Base-by-base conservation (phyloP, 345 rosid species). In the Carallia pectinifolia region DNA sequence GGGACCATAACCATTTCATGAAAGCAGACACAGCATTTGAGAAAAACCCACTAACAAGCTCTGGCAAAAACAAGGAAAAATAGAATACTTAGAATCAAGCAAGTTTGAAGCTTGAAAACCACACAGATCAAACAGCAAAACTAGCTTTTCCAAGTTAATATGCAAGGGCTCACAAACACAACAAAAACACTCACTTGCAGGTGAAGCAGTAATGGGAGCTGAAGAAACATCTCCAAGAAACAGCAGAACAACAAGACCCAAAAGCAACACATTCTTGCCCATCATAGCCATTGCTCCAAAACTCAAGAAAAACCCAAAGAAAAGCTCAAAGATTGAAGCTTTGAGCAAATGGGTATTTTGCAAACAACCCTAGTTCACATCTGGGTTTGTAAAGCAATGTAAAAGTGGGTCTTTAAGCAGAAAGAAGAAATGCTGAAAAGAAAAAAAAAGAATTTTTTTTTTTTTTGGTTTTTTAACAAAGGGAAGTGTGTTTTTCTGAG, bases 1-100 rank as follows among this genome's bases (percentile, higher is more conserved):
- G 91, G 39, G 97, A 95, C 90, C 96, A 88, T 30, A 92, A 10
- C 99, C 97, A 87, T 85, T 95, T 95, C 94, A 89, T 79, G 33
- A 79, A 79, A 9, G 84, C 80, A 70, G 98, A 83, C 71, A 87
- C 81, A 4, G 81, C 88, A 80, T 90, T 90, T 36, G 98, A 79
- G 84, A 92, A 79, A 53, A 89, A 74, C 71, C 93, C 90, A 85
- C 76, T 83, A 19, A 92, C 81, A 82, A 90, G 85, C 94, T 85
- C 99, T 95, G 16, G 92, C 91, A 44, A 67, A 52, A 73, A 56
- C 30, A 52, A 73, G 53, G 36, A 47, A 39, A 53, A 6, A 71
- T 23, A 78, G 52, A 2, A 23, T 18, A 37, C 37, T 44, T 59
- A 16, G 50, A 12, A 38, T 4, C 17, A 66, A 69, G 19, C 4